These are phyloP conservation scores for Neltuma alba DNA, from an alignment of 306 rosid genomes.

Conservation along the genomic window DNA sequence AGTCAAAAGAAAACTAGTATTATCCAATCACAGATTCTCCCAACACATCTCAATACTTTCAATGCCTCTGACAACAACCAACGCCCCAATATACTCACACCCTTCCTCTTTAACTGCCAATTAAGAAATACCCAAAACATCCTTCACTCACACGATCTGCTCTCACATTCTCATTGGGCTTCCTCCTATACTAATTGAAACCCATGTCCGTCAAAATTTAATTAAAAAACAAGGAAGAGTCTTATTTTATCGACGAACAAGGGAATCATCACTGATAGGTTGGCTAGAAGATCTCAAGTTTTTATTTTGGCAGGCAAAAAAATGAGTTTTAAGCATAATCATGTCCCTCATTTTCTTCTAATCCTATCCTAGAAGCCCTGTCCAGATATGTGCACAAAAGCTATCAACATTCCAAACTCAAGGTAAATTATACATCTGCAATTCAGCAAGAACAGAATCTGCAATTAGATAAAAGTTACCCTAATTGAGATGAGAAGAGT, in stretches of 20 bases:
- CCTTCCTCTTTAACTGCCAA: too few relatives aligned
- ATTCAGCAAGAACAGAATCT: not conserved
- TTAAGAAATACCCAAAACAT: too few relatives aligned
- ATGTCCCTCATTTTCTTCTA: not conserved
- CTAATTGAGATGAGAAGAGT: conserved; percentile 15
- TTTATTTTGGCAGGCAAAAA: too few relatives aligned
- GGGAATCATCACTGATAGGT: not conserved
- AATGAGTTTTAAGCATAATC: not conserved
- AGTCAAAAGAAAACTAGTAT: too few relatives aligned
- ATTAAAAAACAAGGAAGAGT: not conserved
- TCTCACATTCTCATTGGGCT: too few relatives aligned
- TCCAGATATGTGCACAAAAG: not conserved
- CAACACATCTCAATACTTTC: too few relatives aligned
- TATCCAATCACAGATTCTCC: too few relatives aligned
- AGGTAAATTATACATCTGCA: not conserved
- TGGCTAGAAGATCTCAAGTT: not conserved
- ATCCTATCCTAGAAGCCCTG: not conserved
- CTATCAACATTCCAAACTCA: not conserved
- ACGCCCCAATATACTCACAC: too few relatives aligned
- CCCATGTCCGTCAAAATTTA: too few relatives aligned
- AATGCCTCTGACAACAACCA: too few relatives aligned
- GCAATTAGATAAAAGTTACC: conserved; percentile 26
- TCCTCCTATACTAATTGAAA: too few relatives aligned
- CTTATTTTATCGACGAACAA: not conserved
- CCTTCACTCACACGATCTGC: too few relatives aligned